Percentiles rank a stretch among this genome's conserved stretches.
phyloP scores from a whole-genome alignment of 257 asterid species.

The Ophiorrhiza pumila region DNA sequence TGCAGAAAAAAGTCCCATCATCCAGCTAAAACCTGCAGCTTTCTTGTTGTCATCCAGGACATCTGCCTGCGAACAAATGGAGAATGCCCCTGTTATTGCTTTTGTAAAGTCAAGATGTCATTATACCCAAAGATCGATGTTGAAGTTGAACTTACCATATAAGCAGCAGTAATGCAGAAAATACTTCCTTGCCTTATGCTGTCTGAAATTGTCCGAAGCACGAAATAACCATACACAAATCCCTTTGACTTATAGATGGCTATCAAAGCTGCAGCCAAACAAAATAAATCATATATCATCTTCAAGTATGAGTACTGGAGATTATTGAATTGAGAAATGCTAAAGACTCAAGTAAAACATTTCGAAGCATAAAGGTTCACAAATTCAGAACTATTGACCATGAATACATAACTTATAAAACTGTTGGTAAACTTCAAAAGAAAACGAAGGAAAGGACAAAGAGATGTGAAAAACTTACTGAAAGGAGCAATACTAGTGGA shows the following conservation, averaged over 20 bases:
- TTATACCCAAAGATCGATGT: slow-evolving; percentile 8
- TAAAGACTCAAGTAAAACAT: neutral
- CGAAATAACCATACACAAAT: slow-evolving; percentile 75
- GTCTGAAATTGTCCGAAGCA: slow-evolving; percentile 59
- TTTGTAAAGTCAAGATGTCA: slow-evolving; percentile 3
- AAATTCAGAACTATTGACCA: neutral
- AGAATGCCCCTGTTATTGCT: neutral
- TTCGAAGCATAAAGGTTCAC: neutral
- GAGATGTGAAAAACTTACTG: slow-evolving; percentile 35
- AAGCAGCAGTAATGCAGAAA: slow-evolving; percentile 85
- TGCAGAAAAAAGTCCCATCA: slow-evolving; percentile 83
- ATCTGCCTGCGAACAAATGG: slow-evolving; percentile 61
- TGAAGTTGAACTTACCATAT: slow-evolving; percentile 65
- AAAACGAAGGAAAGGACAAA: neutral
- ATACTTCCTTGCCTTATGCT: slow-evolving; percentile 94
- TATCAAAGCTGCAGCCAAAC: slow-evolving; percentile 83
- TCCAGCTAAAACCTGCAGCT: slow-evolving; percentile 84
- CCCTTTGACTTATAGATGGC: slow-evolving; percentile 68
- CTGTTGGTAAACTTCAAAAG: neutral
- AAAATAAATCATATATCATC: neutral
- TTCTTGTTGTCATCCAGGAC: slow-evolving; percentile 54
- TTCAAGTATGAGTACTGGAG: neutral
- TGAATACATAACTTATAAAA: neutral
- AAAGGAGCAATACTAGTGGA: slow-evolving; percentile 80
- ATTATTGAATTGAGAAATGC: neutral